phyloP scores from a whole-genome alignment of 2,329 filamentous ascomycete species.

The Calonectria leucothoes region DNA sequence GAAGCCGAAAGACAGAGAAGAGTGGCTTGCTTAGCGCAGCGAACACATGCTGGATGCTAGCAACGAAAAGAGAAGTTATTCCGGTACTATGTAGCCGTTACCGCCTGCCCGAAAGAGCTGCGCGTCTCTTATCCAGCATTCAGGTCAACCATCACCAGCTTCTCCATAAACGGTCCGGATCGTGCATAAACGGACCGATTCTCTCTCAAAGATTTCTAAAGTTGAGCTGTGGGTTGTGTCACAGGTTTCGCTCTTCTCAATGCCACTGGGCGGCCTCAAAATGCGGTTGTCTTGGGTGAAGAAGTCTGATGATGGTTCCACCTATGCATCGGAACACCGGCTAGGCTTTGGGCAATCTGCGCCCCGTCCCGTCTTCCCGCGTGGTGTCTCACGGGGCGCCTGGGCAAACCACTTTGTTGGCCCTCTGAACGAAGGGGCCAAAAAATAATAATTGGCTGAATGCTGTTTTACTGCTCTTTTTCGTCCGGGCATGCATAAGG shows the following conservation, averaged over 20 bases:
- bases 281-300: neutral
- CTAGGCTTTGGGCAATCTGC: neutral
- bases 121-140: neutral
- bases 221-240: neutral
- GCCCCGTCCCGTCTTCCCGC: slow-evolving; percentile 8
- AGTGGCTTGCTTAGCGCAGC: neutral
- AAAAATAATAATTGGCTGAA: neutral
- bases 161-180: slow-evolving; percentile 1
- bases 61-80: slow-evolving; percentile 4
- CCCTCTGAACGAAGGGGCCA: neutral
- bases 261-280: neutral
- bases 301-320: neutral
- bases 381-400: neutral
- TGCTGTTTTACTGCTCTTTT: neutral
- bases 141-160: neutral
- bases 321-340: neutral
- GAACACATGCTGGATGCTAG: neutral
- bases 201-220: neutral
- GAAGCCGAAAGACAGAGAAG: neutral
- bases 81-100: neutral
- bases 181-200: neutral
- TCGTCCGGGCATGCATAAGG: neutral
- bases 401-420: neutral
- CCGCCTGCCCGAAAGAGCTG: neutral
- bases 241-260: neutral